Base-by-base conservation (phyloP, 306 rosid species). In the Castanea sativa region DNA sequence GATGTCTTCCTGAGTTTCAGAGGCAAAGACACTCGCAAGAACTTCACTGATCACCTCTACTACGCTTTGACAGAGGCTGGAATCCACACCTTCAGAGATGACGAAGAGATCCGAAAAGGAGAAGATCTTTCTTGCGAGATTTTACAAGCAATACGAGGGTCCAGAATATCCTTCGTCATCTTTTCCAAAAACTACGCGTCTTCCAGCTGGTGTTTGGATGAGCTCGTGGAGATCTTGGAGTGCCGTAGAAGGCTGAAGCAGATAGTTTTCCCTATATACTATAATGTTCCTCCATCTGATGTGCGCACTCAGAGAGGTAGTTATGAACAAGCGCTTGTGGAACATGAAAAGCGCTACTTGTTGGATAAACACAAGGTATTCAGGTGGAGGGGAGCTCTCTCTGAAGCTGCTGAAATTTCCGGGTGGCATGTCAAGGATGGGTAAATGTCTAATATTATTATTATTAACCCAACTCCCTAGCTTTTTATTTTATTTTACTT, bases 171-270 rank as follows among this genome's bases (percentile, higher is more conserved):
- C 1, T 4, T 76, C 25, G 18, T 63, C 5, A 61, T 63, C 9
- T 63, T 76, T 2, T 76, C 79, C 2, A 6, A 38, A 3, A 6
- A 27, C 19, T 76, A 43, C 2, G 73, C 79, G 2, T 55, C 56
- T 18, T 76, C 79, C 15, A 4, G 45, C 0, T 63, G 73, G 79
- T 76, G 79, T 29, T 43, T 76, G 72, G 79, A 76, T 0, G 79
- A 63, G 11, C 29, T 76, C 1, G 79, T 63, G 29, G 27, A 76
- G 60, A 76, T 76, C 45, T 10, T 76, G 59, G 79, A 63, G 29
- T 63, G 79, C 19, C 1, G n/a, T 1, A 63, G 60, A 49, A 76
- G 3, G 16, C 1, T 16, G 9, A 60, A 45, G 18, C 60, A 76
- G 33, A 0, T 16, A 2, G 61, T 76, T 16, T 0, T 76, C 1